Percentiles rank a stretch among this genome's conserved stretches.
Evolutionary conservation across 495 filamentous ascomycete species (phyloP).

Genomic region (Bryoglossum gracile): DNA sequence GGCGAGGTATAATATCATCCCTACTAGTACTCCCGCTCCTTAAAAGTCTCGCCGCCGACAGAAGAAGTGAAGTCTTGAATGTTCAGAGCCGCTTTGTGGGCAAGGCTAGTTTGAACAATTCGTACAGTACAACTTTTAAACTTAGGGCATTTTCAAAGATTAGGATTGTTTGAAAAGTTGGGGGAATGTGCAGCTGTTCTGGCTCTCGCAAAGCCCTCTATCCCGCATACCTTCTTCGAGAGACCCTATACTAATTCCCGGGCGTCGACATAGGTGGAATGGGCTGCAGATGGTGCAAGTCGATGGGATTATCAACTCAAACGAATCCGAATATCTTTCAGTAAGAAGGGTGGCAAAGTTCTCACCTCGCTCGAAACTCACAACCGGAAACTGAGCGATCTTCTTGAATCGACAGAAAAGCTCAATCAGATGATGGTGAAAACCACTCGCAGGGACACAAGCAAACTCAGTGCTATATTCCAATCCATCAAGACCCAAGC

Average conservation of each 20-base stretch:
- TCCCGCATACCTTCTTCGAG: too few species aligned
- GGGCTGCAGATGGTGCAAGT: slow-evolving; percentile 8
- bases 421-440: slow-evolving; percentile 13
- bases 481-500: slow-evolving; percentile 14
- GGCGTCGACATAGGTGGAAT: slow-evolving; percentile 13
- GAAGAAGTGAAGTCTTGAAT: not conserved
- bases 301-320: slow-evolving; percentile 21
- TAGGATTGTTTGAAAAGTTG: too few species aligned
- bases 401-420: slow-evolving; percentile 17
- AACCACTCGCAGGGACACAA: slow-evolving; percentile 15
- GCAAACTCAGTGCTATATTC: slow-evolving; percentile 15
- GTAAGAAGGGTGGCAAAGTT: slow-evolving; percentile 9
- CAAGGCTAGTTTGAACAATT: not conserved
- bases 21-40: too few species aligned
- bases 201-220: too few species aligned
- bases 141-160: too few species aligned
- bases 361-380: slow-evolving; percentile 8
- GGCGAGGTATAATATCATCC: slow-evolving; percentile 3
- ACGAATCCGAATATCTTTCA: slow-evolving; percentile 17
- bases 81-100: not conserved
- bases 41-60: too few species aligned
- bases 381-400: slow-evolving; percentile 9
- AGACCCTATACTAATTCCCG: too few species aligned
- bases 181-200: too few species aligned
- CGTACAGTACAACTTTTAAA: too few species aligned